These are phyloP conservation scores for Prunella vulgaris DNA, from an alignment of 257 asterid genomes.

Conservation along the genomic window DNA sequence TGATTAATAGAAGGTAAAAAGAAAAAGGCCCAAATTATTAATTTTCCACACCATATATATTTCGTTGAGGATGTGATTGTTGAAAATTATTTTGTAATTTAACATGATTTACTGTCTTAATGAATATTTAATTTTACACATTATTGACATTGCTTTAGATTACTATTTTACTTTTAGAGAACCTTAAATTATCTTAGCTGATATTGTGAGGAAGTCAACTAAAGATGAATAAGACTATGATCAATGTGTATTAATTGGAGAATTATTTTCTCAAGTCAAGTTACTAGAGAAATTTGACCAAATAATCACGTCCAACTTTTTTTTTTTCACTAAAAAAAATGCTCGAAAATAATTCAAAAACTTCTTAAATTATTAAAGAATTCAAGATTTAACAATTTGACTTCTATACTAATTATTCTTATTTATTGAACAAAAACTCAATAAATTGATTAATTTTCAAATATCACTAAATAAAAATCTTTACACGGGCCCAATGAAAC, in stretches of 20 bases:
- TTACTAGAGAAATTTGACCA: not conserved
- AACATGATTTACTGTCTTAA: not conserved
- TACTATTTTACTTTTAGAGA: not conserved
- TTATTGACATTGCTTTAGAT: not conserved
- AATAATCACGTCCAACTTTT: not conserved
- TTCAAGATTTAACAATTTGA: not conserved
- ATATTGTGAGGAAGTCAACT: not conserved
- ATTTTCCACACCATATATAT: too few species aligned
- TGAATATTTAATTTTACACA: not conserved
- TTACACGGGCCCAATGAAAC: too few species aligned
- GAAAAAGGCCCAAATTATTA: too few species aligned
- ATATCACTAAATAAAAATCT: too few species aligned
- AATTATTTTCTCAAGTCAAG: not conserved
- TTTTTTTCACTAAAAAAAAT: not conserved
- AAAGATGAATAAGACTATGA: not conserved
- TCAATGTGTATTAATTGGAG: not conserved
- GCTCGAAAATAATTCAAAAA: not conserved
- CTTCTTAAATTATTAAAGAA: not conserved
- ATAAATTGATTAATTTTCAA: not conserved
- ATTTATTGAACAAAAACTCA: not conserved
- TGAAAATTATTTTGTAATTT: not conserved
- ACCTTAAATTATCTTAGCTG: not conserved
- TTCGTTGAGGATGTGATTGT: too few species aligned
- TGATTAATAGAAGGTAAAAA: too few species aligned
- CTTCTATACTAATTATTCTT: not conserved